Evolutionary conservation across 2,329 filamentous ascomycete species (phyloP).

Genomic region (Pleoardoris graminearum): DNA sequence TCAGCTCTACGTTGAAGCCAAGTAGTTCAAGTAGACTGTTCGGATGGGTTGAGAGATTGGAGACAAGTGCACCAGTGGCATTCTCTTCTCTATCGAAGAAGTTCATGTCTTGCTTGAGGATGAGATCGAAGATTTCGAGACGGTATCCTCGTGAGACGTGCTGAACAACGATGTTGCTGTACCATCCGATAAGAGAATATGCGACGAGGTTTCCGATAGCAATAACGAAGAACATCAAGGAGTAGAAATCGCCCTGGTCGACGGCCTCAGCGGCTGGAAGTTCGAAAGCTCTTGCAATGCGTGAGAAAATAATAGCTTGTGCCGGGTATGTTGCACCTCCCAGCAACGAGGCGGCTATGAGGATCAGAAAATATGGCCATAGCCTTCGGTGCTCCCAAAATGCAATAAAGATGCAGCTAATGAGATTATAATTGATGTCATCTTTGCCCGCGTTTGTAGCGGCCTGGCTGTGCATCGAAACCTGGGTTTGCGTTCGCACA

Average conservation of each 20-base stretch:
- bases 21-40: constrained; percentile 87
- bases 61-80: constrained; percentile 81
- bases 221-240: constrained; percentile 61
- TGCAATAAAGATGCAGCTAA: constrained; percentile 30
- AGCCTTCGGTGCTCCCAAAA: constrained; percentile 41
- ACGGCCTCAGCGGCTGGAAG: constrained; percentile 45
- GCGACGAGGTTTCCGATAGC: constrained; percentile 52
- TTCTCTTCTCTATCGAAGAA: constrained; percentile 93
- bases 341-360: constrained; percentile 35
- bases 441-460: constrained; percentile 23
- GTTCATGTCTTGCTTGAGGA: constrained; percentile 88
- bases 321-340: constrained; percentile 52
- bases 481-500: constrained; percentile 35
- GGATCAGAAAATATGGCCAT: constrained; percentile 41
- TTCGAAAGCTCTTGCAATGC: constrained; percentile 54
- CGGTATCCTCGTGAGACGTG: constrained; percentile 39
- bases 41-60: constrained; percentile 67
- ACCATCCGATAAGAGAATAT: constrained; percentile 53
- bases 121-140: constrained; percentile 72
- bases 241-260: constrained; percentile 54
- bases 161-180: constrained; percentile 52
- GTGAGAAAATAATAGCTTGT: constrained; percentile 56
- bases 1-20: constrained; percentile 82
- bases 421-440: constrained; percentile 34
- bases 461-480: constrained; percentile 27